phyloP scores from a whole-genome alignment of 495 filamentous ascomycete species.

The Aspergillus kassunensis region DNA sequence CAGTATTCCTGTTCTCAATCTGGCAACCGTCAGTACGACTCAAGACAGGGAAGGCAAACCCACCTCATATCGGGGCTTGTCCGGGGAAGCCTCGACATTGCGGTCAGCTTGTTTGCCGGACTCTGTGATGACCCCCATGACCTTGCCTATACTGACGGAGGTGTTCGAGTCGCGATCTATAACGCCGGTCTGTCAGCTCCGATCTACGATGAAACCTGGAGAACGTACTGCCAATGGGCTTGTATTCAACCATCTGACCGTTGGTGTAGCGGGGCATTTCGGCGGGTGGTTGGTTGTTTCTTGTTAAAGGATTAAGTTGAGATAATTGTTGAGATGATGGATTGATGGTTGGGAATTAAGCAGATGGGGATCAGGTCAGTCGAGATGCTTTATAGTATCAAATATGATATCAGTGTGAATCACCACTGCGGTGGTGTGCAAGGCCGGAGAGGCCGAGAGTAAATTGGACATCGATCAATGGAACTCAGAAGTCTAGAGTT shows the following conservation, averaged over 20 bases:
- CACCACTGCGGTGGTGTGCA: no score
- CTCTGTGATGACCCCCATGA: slow-evolving; percentile 18
- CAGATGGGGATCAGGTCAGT: no score
- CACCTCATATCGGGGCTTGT: slow-evolving; percentile 21
- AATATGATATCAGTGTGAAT: no score
- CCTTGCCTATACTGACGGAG: slow-evolving; percentile 17
- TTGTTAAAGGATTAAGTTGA: no score
- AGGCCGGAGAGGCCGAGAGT: no score
- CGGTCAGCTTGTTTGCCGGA: slow-evolving; percentile 17
- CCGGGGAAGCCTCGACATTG: slow-evolving; percentile 15
- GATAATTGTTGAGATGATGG: no score
- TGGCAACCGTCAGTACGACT: no score
- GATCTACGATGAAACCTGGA: not conserved
- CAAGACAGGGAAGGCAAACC: not conserved
- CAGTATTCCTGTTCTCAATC: slow-evolving; percentile 21
- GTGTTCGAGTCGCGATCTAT: slow-evolving; percentile 18
- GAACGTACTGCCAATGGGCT: slow-evolving; percentile 19
- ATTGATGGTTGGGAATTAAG: no score
- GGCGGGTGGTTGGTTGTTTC: no score
- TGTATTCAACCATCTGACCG: slow-evolving; percentile 19
- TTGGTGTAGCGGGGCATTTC: slow-evolving; percentile 21
- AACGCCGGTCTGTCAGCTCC: not conserved
- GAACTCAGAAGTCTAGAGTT: no score
- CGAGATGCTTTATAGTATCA: no score
- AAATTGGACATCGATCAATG: no score